Percentiles rank a stretch among this genome's conserved stretches.
Evolutionary conservation across 2,329 filamentous ascomycete species (phyloP).

Genomic region (Neonectria sp.): DNA sequence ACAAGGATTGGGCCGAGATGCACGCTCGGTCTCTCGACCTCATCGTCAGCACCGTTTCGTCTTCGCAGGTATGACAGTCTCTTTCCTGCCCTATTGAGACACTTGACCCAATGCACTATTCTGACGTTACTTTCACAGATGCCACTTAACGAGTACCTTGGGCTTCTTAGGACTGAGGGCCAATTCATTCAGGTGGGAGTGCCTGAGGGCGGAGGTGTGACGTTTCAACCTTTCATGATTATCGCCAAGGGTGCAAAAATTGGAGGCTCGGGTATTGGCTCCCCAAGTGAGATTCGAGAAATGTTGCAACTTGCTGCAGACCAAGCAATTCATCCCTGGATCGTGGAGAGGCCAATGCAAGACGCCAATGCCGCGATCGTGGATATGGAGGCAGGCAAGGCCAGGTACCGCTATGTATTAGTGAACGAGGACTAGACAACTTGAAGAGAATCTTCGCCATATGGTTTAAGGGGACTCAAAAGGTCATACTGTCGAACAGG

Average conservation of each 20-base stretch:
- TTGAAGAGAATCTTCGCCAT: too few relatives aligned
- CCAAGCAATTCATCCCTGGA: slow-evolving; percentile 69
- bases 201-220: not conserved
- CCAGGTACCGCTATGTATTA: slow-evolving; percentile 61
- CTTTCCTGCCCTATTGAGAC: too few relatives aligned
- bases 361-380: slow-evolving; percentile 67
- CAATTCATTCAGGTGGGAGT: not conserved
- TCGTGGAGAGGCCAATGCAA: slow-evolving; percentile 66
- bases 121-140: slow-evolving; percentile 59
- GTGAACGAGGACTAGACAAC: too few relatives aligned
- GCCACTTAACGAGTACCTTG: not conserved
- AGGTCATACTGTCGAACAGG: too few relatives aligned
- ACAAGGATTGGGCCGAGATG: slow-evolving; percentile 64
- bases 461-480: too few relatives aligned
- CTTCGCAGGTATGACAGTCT: slow-evolving; percentile 49
- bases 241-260: slow-evolving; percentile 51
- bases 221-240: not conserved
- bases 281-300: slow-evolving; percentile 67
- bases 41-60: slow-evolving; percentile 79
- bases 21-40: slow-evolving; percentile 76
- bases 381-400: slow-evolving; percentile 68
- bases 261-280: slow-evolving; percentile 61
- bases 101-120: too few relatives aligned
- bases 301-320: slow-evolving; percentile 71
- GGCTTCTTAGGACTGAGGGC: not conserved